Base-by-base conservation (phyloP, 441 rosid species). In the Erodium texanum region DNA sequence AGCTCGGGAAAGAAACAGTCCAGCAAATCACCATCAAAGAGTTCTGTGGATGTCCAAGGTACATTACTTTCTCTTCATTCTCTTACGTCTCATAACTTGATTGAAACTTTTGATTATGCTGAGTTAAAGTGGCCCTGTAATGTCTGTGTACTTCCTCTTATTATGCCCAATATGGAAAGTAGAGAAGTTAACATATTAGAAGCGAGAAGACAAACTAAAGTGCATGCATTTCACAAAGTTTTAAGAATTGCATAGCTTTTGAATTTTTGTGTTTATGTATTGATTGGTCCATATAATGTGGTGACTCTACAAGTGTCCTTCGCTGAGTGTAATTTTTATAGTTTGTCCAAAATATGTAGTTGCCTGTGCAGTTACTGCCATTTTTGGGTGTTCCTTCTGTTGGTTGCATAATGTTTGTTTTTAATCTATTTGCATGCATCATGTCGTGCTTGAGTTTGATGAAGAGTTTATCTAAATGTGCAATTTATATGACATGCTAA, bases 41-140 rank as follows among this genome's bases (percentile, higher is more conserved):
- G 70, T 76, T 76, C 88, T 64, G 70, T 62, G 15, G 87, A 85
- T 80, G 84, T 81, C 56, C 87, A 81, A 91, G 91, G 96, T 89
- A 65, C 59, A 19, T 32, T 67, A 1, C 62, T 58, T 29, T 59
- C 19, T 63, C 10, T 64, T 65, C 56, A 24, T 34, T 41, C 48
- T 24, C 38, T 14, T 11, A 58, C 1, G 3, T 7, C 15, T n/a
- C 56, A 58, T 8, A 43, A 64, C 16, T 38, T 72, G 45, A 9
- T 24, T 66, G 8, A 73, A 69, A 62, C 58, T 23, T 58, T 14
- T 20, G 27, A 58, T 65, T 62, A 11, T 36, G 62, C 68, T 63
- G 10, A 62, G 71, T 50, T 61, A 7, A 18, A 22, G 41, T 64
- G 43, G 20, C 69, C 23, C 54, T 45, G 19, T 24, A 43, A 14